A percentile compares a stretch with the other conserved stretches of the same genome.
phyloP scores from a whole-genome alignment of 495 filamentous ascomycete species.

The Penicillium dipodomyicola region DNA sequence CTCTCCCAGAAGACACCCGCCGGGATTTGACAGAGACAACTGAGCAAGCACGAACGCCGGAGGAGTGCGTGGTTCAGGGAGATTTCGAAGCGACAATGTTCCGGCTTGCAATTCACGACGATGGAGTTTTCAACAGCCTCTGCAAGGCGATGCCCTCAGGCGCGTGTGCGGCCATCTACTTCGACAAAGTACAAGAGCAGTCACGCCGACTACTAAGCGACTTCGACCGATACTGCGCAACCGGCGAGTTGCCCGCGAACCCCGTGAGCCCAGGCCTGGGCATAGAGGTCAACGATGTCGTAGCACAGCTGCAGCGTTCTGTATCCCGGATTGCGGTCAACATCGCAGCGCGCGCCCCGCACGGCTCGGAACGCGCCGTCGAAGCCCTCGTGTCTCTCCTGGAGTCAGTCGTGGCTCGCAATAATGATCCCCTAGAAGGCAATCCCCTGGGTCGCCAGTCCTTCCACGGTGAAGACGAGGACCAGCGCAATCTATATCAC shows the following conservation, averaged over 20 bases:
- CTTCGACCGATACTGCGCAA: conserved; percentile 45
- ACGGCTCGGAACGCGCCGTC: conserved; percentile 39
- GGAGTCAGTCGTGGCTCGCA: conserved; percentile 43
- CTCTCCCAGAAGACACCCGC: conserved; percentile 48
- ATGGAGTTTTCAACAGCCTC: conserved; percentile 44
- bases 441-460: conserved; percentile 39
- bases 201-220: conserved; percentile 36
- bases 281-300: conserved; percentile 33
- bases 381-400: conserved; percentile 45
- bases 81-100: conserved; percentile 53
- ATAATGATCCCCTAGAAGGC: conserved; percentile 45
- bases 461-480: conserved; percentile 44
- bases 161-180: conserved; percentile 48
- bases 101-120: conserved; percentile 48
- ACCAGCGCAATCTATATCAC: conserved; percentile 51
- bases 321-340: conserved; percentile 40
- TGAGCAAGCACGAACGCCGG: conserved; percentile 29
- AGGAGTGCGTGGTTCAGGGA: conserved; percentile 48
- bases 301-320: conserved; percentile 32
- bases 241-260: conserved; percentile 28
- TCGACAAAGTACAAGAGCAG: conserved; percentile 44
- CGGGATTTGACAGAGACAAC: conserved; percentile 37
- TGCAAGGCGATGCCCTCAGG: conserved; percentile 48
- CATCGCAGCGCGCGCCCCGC: conserved; percentile 35
- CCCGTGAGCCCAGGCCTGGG: conserved; percentile 18